Conservation (phyloP, 805 yeast genomes). For the Kodamaea jinghongensis region DNA sequence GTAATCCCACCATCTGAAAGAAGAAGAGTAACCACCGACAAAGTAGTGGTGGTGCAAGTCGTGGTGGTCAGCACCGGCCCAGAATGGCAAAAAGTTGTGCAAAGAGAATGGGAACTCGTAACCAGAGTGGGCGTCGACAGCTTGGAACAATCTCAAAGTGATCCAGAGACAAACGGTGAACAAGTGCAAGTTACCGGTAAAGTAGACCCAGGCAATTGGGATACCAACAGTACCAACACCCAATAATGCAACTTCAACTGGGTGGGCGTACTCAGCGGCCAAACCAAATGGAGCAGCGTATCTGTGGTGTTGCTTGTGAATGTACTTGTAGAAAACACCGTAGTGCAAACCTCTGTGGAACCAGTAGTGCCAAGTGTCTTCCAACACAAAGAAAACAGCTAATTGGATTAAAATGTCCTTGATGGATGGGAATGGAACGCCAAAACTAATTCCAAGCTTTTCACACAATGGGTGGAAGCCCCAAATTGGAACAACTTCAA, state of each 20-base stretch:
- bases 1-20: slow-evolving; percentile 96
- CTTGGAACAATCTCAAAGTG: slow-evolving; percentile 85
- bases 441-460: slow-evolving; percentile 68
- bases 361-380: slow-evolving; percentile 97
- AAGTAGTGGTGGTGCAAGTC: slow-evolving; percentile 96
- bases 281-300: slow-evolving; percentile 98
- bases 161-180: slow-evolving; percentile 92
- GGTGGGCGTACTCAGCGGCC: slow-evolving; percentile 97
- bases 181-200: slow-evolving; percentile 76
- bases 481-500: slow-evolving; percentile 96
- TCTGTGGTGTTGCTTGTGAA: slow-evolving; percentile 96
- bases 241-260: slow-evolving; percentile 83
- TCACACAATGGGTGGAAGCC: slow-evolving; percentile 92
- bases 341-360: slow-evolving; percentile 88
- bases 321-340: slow-evolving; percentile 84
- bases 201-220: slow-evolving; percentile 79
- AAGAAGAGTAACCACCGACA: slow-evolving; percentile 91
- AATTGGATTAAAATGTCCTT: slow-evolving; percentile 63
- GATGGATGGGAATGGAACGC: slow-evolving; percentile 81
- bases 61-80: slow-evolving; percentile 99
- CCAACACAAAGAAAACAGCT: slow-evolving; percentile 74
- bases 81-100: slow-evolving; percentile 87
- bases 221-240: slow-evolving; percentile 97
- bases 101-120: slow-evolving; percentile 97
- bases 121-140: slow-evolving; percentile 97